These are phyloP conservation scores for Colletotrichum chlorophyti DNA, from an alignment of 2,329 filamentous ascomycete species.

Conservation along the genomic window DNA sequence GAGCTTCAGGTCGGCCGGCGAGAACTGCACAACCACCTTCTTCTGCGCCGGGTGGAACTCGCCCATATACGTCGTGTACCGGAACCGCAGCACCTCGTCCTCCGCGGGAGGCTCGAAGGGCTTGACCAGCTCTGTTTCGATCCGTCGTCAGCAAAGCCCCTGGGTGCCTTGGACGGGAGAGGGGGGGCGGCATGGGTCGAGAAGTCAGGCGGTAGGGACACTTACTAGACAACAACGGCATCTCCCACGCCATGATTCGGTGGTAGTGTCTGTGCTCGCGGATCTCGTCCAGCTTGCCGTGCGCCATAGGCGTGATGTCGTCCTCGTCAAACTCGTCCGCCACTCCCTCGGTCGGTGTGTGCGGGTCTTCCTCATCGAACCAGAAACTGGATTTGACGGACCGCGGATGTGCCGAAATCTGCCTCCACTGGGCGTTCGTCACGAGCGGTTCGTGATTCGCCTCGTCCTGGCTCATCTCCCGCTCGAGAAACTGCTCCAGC, in stretches of 20 bases:
- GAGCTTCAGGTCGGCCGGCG: conserved; percentile 74
- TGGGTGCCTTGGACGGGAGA: no score
- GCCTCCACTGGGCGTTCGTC: conserved; percentile 30
- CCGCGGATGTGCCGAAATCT: conserved; percentile 31
- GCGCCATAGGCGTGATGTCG: conserved; percentile 83
- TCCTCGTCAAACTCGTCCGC: conserved; percentile 75
- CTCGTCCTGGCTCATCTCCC: conserved; percentile 9
- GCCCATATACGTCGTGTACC: conserved; percentile 96
- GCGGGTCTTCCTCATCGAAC: conserved; percentile 56
- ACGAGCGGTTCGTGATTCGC: conserved; percentile 8
- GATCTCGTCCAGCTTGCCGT: conserved; percentile 87
- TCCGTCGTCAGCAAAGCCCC: conserved; percentile 30
- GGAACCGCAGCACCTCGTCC: conserved; percentile 82
- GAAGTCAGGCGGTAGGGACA: conserved; percentile 29
- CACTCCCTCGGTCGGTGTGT: conserved; percentile 56
- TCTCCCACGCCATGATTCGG: conserved; percentile 90
- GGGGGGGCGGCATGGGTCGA: no score
- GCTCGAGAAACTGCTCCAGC: conserved; percentile 19
- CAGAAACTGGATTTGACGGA: conserved; percentile 51
- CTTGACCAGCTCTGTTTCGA: conserved; percentile 74
- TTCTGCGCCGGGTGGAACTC: conserved; percentile 89
- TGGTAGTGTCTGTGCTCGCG: conserved; percentile 89
- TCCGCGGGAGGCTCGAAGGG: conserved; percentile 76
- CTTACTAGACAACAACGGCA: conserved; percentile 89
- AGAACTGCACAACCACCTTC: conserved; percentile 95